Conservation (phyloP, 768 basidiomycete species). For the Lentinus tigrinus region DNA sequence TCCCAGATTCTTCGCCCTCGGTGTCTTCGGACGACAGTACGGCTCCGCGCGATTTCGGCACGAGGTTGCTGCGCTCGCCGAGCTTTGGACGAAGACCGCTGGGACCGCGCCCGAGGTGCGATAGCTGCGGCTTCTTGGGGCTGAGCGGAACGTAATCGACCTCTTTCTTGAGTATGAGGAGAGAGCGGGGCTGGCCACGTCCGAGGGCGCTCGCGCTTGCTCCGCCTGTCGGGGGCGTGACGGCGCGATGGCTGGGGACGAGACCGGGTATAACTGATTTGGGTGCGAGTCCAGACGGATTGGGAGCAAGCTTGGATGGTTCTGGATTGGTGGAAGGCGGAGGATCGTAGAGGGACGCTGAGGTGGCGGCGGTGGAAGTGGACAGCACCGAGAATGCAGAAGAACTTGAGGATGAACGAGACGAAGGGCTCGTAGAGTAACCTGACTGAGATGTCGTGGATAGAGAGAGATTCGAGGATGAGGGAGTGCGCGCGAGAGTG, state of each 20-base stretch:
- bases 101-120: constrained; percentile 32
- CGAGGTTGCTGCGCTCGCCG: constrained; percentile 7
- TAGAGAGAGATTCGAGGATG: constrained; percentile 4
- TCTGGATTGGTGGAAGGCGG: background rate
- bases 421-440: constrained; percentile 7
- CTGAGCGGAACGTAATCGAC: constrained; percentile 74
- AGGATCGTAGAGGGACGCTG: constrained; percentile 10
- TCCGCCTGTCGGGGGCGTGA: constrained; percentile 18
- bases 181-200: constrained; percentile 41
- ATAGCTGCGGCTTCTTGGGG: constrained; percentile 53
- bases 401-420: constrained; percentile 12
- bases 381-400: constrained; percentile 20
- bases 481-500: background rate
- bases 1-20: constrained; percentile 6
- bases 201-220: constrained; percentile 22
- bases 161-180: constrained; percentile 68
- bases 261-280: constrained; percentile 13
- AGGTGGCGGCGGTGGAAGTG: constrained; percentile 16
- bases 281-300: constrained; percentile 17
- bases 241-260: constrained; percentile 15
- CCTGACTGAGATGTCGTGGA: constrained; percentile 3
- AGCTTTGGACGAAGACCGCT: constrained; percentile 17
- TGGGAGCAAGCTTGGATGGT: constrained; percentile 15
- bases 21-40: constrained; percentile 12
- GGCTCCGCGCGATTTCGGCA: constrained; percentile 7